phyloP scores from a whole-genome alignment of 805 yeast species.

The Metschnikowia gelsemii region DNA sequence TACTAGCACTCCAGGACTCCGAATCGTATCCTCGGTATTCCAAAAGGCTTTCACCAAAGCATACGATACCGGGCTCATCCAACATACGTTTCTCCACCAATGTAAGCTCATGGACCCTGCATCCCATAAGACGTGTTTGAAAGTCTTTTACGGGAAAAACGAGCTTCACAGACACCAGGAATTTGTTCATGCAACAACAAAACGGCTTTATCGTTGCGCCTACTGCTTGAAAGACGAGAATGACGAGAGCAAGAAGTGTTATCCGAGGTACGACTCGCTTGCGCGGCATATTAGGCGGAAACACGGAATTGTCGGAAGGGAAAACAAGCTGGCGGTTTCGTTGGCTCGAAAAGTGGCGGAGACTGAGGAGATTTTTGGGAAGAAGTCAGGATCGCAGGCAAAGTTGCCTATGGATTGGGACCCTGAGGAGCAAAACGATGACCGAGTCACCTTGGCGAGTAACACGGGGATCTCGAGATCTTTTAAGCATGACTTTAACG shows the following conservation, averaged over 20 bases:
- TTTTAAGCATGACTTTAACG: no score
- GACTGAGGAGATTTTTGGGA: slow-evolving; percentile 7
- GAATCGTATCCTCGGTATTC: slow-evolving; percentile 15
- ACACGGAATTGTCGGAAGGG: slow-evolving; percentile 46
- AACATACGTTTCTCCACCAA: slow-evolving; percentile 31
- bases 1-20: slow-evolving; percentile 2
- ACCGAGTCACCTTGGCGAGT: neutral
- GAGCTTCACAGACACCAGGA: slow-evolving; percentile 46
- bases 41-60: slow-evolving; percentile 15
- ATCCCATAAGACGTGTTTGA: slow-evolving; percentile 33
- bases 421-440: neutral
- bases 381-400: neutral
- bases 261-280: slow-evolving; percentile 45
- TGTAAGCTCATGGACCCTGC: slow-evolving; percentile 40
- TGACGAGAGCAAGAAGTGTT: slow-evolving; percentile 39
- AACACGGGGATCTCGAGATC: neutral
- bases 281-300: slow-evolving; percentile 45
- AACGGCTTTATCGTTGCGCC: slow-evolving; percentile 41
- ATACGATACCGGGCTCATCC: slow-evolving; percentile 11
- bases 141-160: slow-evolving; percentile 44
- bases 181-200: slow-evolving; percentile 46
- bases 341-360: slow-evolving; percentile 45
- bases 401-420: neutral
- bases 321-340: slow-evolving; percentile 44
- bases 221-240: slow-evolving; percentile 33